Conservation (phyloP, 805 yeast genomes). For the Candida alai region DNA sequence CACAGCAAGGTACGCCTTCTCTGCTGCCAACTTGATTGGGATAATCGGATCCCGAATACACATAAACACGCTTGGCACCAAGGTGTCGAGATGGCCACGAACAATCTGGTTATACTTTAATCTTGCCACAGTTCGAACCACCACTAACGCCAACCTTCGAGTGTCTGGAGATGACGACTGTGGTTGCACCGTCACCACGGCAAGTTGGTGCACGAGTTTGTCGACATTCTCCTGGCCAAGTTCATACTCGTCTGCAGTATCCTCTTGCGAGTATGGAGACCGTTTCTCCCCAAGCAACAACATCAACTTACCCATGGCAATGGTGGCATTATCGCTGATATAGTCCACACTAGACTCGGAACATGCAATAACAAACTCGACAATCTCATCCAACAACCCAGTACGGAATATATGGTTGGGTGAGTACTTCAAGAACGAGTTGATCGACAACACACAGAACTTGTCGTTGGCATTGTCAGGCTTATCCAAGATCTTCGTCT, state of each 20-base stretch:
- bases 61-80: slow-evolving; percentile 73
- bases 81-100: slow-evolving; percentile 47
- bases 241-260: slow-evolving; percentile 23
- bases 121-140: slow-evolving; percentile 70
- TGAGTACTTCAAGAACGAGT: slow-evolving; percentile 76
- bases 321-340: slow-evolving; percentile 69
- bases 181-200: slow-evolving; percentile 50
- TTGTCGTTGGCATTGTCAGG: slow-evolving; percentile 42
- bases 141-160: slow-evolving; percentile 74
- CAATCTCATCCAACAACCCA: slow-evolving; percentile 48
- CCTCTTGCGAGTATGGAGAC: slow-evolving; percentile 19
- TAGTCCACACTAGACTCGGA: slow-evolving; percentile 42
- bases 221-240: slow-evolving; percentile 40
- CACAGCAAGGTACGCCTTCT: slow-evolving; percentile 74
- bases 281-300: slow-evolving; percentile 44
- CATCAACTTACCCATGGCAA: slow-evolving; percentile 79
- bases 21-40: slow-evolving; percentile 93
- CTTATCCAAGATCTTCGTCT: slow-evolving; percentile 51
- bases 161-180: slow-evolving; percentile 65
- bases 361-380: slow-evolving; percentile 45
- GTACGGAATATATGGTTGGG: slow-evolving; percentile 58
- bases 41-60: slow-evolving; percentile 85
- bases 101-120: slow-evolving; percentile 49
- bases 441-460: slow-evolving; percentile 68
- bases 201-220: slow-evolving; percentile 47